Evolutionary conservation across 2,329 filamentous ascomycete species (phyloP), one percentile per base, ranked within the genome.

Genomic region (Pseudogymnoascus sp.): DNA sequence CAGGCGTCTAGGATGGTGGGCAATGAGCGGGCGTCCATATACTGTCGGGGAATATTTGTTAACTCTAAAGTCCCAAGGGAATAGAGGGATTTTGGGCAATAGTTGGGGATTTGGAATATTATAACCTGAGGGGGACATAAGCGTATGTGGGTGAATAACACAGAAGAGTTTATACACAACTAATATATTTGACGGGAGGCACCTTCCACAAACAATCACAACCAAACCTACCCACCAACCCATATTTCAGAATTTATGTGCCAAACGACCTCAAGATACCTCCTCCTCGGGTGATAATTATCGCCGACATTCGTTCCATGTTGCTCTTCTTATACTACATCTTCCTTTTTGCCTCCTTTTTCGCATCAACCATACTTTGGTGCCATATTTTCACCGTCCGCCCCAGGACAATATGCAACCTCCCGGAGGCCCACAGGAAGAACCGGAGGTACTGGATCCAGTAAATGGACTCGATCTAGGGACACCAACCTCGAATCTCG

Each of bases 241-340:
- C 17, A 56, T 56, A 56, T 33, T 33, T 35, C 29, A 7, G 17
- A 56, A 33, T 35, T 7, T 35, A 56, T 5, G 50, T 56, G 50
- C 29, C 50, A 33, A 56, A 33, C 50, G 10, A 56, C 6, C n/a
- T 56, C 29, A 21, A 33, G 1, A 33, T 56, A 56, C 50, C 26
- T 56, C 50, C 29, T 33, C 50, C 50, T 56, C 50, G 2, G 50
- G 50, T 33, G 50, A 35, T 56, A 35, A 33, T 15, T 56, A 56
- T 56, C 50, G 29, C 50, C 29, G 50, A 56, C 50, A 19, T 21
- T 56, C 50, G 50, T 56, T 56, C 50, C 50, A 56, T 56, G 50
- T 56, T 53, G 15, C 46, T 53, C 46, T 53, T 19, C 9, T 19
- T 56, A 6, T 56, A 56, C 50, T 33, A 33, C 17, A 33, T 7